These are phyloP conservation scores for Striga hermonthica DNA, from an alignment of 305 asterid genomes.

Conservation along the genomic window DNA sequence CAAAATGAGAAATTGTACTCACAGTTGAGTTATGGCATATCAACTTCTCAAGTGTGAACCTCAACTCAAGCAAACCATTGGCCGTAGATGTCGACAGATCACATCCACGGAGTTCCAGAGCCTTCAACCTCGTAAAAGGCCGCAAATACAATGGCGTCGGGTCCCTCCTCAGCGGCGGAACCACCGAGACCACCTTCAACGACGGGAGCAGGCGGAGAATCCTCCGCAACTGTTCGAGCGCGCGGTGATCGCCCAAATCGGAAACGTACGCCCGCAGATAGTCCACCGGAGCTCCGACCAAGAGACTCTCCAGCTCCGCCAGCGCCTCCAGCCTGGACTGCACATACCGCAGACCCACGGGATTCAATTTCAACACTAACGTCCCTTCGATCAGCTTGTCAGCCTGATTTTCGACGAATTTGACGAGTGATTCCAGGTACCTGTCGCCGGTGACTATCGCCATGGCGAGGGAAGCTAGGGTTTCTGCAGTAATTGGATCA, in stretches of 20 bases:
- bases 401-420: constrained; percentile 74
- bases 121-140: constrained; percentile 74
- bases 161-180: constrained; percentile 75
- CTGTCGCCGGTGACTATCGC: constrained; percentile 80
- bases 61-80: constrained; percentile 72
- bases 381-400: constrained; percentile 77
- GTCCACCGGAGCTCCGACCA: constrained; percentile 93
- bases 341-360: constrained; percentile 84
- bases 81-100: constrained; percentile 85
- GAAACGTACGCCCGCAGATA: constrained; percentile 92
- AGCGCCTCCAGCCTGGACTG: constrained; percentile 86
- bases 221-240: constrained; percentile 88
- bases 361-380: constrained; percentile 76
- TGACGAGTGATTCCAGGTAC: constrained; percentile 81
- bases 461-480: constrained; percentile 42
- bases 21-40: constrained; percentile 92
- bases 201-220: constrained; percentile 76
- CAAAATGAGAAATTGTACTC: constrained; percentile 32
- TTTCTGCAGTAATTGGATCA: constrained; percentile 20
- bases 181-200: constrained; percentile 74
- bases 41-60: constrained; percentile 85
- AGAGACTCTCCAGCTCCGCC: constrained; percentile 77
- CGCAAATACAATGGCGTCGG: constrained; percentile 74
- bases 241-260: constrained; percentile 97
- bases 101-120: constrained; percentile 89